Conservation (phyloP, 345 rosid species). For the Hypericum perforatum region DNA sequence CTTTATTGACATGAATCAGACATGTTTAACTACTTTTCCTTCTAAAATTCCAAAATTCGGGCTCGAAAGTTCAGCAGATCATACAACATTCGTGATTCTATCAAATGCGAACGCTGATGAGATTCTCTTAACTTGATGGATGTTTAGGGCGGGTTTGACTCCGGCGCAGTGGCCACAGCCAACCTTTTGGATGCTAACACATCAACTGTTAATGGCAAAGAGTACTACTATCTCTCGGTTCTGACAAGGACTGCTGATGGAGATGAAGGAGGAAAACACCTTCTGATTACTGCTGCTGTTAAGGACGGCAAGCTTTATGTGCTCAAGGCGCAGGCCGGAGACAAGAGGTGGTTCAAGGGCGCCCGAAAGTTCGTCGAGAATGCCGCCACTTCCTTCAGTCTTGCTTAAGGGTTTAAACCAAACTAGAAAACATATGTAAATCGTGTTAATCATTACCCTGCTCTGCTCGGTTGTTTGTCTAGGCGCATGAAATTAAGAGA, state of each 20-base stretch:
- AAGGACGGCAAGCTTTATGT: slow-evolving; percentile 71
- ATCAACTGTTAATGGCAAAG: slow-evolving; percentile 32
- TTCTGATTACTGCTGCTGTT: slow-evolving; percentile 58
- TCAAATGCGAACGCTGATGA: not conserved
- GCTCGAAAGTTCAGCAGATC: not conserved
- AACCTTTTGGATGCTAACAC: slow-evolving; percentile 59
- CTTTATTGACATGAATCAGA: too few relatives aligned
- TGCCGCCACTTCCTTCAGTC: slow-evolving; percentile 57
- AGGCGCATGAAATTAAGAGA: too few relatives aligned
- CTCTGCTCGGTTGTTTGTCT: too few relatives aligned
- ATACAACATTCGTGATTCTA: not conserved
- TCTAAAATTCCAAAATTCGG: not conserved
- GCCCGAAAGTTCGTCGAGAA: slow-evolving; percentile 68
- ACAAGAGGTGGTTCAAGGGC: slow-evolving; percentile 98
- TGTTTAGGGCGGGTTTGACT: slow-evolving; percentile 74
- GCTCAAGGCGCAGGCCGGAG: slow-evolving; percentile 95
- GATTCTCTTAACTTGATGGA: not conserved
- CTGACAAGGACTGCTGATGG: slow-evolving; percentile 97
- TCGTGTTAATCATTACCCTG: slow-evolving; percentile 2
- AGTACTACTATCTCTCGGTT: slow-evolving; percentile 55
- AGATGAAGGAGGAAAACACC: slow-evolving; percentile 95
- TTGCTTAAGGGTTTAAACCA: slow-evolving; percentile 37
- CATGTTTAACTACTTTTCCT: not conserved
- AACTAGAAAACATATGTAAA: slow-evolving; percentile 18
- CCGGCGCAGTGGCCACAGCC: slow-evolving; percentile 61